A percentile compares a stretch with the other conserved stretches of the same genome.
phyloP scores from a whole-genome alignment of 1,284 basidiomycete genomes.

The Apiotrichum brassicae region DNA sequence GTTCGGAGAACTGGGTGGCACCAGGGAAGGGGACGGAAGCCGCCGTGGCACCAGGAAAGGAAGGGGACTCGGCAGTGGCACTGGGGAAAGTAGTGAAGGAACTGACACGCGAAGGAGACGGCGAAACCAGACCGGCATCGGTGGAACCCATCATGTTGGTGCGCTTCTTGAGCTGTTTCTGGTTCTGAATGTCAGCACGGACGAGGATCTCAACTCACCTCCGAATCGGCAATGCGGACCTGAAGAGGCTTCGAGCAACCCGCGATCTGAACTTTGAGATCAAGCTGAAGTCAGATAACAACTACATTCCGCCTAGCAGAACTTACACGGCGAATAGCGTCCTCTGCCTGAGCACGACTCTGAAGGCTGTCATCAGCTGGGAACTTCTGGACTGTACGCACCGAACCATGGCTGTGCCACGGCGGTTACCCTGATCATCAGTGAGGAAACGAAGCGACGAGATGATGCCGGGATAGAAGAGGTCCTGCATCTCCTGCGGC shows the following conservation, averaged over 20 bases:
- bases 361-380: slow-evolving; percentile 7
- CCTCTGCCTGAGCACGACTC: slow-evolving; percentile 33
- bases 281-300: slow-evolving; percentile 20
- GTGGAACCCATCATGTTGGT: background rate
- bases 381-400: slow-evolving; percentile 4
- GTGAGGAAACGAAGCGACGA: slow-evolving; percentile 29
- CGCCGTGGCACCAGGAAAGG: background rate
- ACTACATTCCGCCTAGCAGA: background rate
- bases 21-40: too few relatives aligned
- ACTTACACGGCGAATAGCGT: slow-evolving; percentile 28
- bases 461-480: slow-evolving; percentile 26
- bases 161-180: slow-evolving; percentile 13
- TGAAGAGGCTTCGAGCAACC: slow-evolving; percentile 26
- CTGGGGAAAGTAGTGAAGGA: background rate
- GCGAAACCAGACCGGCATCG: background rate
- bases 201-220: slow-evolving; percentile 17
- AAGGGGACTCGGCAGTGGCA: background rate
- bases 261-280: slow-evolving; percentile 19
- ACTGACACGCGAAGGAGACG: too few relatives aligned
- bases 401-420: slow-evolving; percentile 35
- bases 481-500: slow-evolving; percentile 22
- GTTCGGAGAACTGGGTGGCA: background rate
- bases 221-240: slow-evolving; percentile 38
- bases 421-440: slow-evolving; percentile 27
- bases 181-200: slow-evolving; percentile 5